A percentile compares a stretch with the other conserved stretches of the same genome.
These are phyloP conservation scores for Orychophragmus violaceus DNA, from an alignment of 345 rosid species.

Conservation along the genomic window DNA sequence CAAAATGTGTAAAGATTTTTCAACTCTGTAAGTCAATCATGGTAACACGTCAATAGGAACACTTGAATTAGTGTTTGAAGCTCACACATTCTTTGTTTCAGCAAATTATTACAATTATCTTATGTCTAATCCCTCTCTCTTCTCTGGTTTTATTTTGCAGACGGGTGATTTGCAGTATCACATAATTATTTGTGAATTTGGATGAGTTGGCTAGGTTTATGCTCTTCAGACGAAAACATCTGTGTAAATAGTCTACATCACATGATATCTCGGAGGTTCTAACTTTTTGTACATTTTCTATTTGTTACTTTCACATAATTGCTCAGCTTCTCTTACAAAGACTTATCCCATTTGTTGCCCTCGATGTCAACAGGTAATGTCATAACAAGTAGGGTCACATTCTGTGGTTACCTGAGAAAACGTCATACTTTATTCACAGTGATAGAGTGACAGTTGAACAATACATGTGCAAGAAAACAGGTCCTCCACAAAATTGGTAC, in stretches of 20 bases:
- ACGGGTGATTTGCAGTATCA: constrained; percentile 97
- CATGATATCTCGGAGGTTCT: not conserved
- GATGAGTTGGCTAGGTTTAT: constrained; percentile 92
- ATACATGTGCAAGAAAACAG: constrained; percentile 31
- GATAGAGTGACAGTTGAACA: constrained; percentile 66
- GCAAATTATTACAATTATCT: not conserved
- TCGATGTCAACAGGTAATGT: constrained; percentile 89
- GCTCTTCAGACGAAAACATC: not conserved
- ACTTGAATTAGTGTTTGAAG: not conserved
- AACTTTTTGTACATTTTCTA: not conserved
- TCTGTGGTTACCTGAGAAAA: not conserved
- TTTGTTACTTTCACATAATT: constrained; percentile 53
- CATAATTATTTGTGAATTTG: constrained; percentile 89
- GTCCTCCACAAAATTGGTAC: constrained; percentile 96
- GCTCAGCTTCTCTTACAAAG: too few relatives aligned
- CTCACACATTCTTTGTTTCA: not conserved
- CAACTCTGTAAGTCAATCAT: not conserved
- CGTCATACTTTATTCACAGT: constrained; percentile 39
- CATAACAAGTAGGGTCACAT: not conserved
- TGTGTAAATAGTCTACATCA: constrained; percentile 8
- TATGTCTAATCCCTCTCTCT: constrained; percentile 11
- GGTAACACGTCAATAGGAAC: not conserved
- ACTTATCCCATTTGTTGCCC: too few relatives aligned
- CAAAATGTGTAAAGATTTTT: too few relatives aligned
- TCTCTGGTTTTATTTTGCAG: constrained; percentile 40